A percentile compares a stretch with the other conserved stretches of the same genome.
These are phyloP conservation scores for Lobosporangium transversale DNA, from an alignment of 192 early-diverging fungal species.

Conservation along the genomic window DNA sequence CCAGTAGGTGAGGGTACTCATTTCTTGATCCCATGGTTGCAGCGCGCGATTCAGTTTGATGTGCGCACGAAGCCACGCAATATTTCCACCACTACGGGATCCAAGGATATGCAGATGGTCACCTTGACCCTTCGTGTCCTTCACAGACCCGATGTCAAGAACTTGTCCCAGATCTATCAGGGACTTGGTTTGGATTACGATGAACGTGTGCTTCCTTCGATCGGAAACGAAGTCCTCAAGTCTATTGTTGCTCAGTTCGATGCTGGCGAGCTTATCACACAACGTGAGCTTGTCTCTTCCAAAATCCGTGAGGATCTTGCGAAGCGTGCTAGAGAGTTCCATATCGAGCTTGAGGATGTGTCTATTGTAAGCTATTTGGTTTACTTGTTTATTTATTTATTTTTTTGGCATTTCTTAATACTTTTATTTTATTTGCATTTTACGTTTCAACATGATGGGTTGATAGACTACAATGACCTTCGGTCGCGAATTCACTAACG, in stretches of 20 bases:
- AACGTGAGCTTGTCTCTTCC: slow-evolving; percentile 93
- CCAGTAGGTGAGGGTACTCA: slow-evolving; percentile 95
- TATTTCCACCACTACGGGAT: slow-evolving; percentile 99
- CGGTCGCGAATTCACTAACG: slow-evolving; percentile 98
- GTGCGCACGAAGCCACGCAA: slow-evolving; percentile 95
- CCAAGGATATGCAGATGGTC: slow-evolving; percentile 99
- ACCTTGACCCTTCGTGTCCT: slow-evolving; percentile 92
- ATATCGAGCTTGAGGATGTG: slow-evolving; percentile 96
- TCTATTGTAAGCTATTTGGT: slow-evolving; percentile 80
- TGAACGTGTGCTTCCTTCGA: slow-evolving; percentile 95
- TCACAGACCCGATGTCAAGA: slow-evolving; percentile 83
- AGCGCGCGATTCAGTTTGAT: slow-evolving; percentile 89
- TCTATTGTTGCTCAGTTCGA: slow-evolving; percentile 98
- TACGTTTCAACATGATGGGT: not conserved
- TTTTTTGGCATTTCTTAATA: not conserved
- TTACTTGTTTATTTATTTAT: not conserved
- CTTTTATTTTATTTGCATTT: not conserved
- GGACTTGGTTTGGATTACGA: slow-evolving; percentile 95
- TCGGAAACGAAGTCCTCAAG: slow-evolving; percentile 99
- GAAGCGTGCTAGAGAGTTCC: slow-evolving; percentile 93
- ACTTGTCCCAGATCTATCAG: slow-evolving; percentile 88
- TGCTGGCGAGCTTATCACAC: slow-evolving; percentile 97
- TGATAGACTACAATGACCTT: slow-evolving; percentile 96
- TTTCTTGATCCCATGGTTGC: slow-evolving; percentile 97
- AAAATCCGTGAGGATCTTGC: slow-evolving; percentile 93